Base-by-base conservation (phyloP, 2,329 filamentous ascomycete genomes). In the Colletotrichum australisinense region DNA sequence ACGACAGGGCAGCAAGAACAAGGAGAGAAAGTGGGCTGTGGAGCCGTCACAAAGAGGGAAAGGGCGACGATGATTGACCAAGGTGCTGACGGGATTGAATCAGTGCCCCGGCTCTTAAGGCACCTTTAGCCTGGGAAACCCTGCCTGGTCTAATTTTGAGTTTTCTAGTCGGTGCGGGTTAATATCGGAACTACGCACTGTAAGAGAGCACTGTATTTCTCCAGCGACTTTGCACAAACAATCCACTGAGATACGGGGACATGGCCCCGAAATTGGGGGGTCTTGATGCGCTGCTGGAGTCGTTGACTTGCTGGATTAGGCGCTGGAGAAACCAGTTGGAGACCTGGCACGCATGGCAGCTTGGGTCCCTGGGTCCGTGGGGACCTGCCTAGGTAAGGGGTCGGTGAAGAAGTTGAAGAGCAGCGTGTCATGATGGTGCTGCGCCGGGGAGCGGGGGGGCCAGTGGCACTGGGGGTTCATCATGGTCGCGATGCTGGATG, bases 11-110 rank as follows among this genome's bases (percentile, higher is more conserved):
- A 24, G 58, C 58, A 49, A 49, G 46, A 53, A 32, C 46, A 49
- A 64, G 62, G 62, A 64, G 67, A 73, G 66, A 64, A 73, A 73
- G 66, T 73, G 55, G 70, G 70, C 65, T 67, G 67, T 70, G 70
- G 70, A 62, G 28, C 60, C 60, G 55, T 60, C 8, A 16, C 53
- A 42, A 22, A 32, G 53, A 56, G 52, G 30, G 14, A 56, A 56
- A 35, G 14, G 14, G 12, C 32, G 55, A 56, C 16, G 28, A 60
- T 70, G 55, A 73, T 55, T 73, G 70, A 38, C 53, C 24, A 19
- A 26, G 11, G 65, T 32, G 59, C 22, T 14, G 26, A 65, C 70
- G 67, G 55, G 67, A 73, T 73, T 73, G 66, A 73, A 70, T 73
- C 70, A 73, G 66, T 57, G 46, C 70, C 66, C 70, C 56, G 56